Evolutionary conservation across 305 asterid species (phyloP).

Genomic region (Fraxinus sp.): DNA sequence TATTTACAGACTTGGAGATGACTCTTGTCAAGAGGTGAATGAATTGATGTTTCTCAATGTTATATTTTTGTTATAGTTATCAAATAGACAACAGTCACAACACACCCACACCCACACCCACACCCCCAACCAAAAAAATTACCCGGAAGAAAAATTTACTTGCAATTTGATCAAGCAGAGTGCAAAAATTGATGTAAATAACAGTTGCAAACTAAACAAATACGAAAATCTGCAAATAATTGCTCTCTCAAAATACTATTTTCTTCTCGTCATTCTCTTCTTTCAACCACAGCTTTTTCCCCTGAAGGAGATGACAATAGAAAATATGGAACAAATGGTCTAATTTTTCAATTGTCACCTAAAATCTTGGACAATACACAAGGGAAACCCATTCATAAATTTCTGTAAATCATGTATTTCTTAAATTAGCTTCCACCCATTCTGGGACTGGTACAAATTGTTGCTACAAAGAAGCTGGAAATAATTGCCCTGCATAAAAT

Average conservation of each 20-base stretch:
- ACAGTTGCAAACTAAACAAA: background rate
- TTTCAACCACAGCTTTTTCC: background rate
- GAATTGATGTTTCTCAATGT: background rate
- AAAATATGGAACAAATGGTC: background rate
- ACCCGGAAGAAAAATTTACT: background rate
- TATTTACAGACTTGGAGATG: background rate
- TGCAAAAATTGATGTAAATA: background rate
- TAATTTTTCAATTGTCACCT: background rate
- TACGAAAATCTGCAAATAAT: background rate
- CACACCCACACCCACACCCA: too few species aligned
- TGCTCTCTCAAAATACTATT: background rate
- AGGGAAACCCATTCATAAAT: background rate
- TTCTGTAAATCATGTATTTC: slow-evolving; percentile 22
- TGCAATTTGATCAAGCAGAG: background rate
- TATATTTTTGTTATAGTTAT: too few species aligned
- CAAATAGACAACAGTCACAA: too few species aligned
- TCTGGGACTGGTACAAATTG: slow-evolving; percentile 42
- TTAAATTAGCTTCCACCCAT: slow-evolving; percentile 40
- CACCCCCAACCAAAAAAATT: too few species aligned
- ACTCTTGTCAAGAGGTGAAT: background rate
- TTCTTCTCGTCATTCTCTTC: background rate
- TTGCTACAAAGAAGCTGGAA: slow-evolving; percentile 40
- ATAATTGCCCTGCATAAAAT: slow-evolving; percentile 40
- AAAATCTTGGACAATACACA: background rate
- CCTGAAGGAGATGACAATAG: background rate